Base-by-base conservation (phyloP, 192 early-diverging fungal species). In the Geranomyces variabilis region DNA sequence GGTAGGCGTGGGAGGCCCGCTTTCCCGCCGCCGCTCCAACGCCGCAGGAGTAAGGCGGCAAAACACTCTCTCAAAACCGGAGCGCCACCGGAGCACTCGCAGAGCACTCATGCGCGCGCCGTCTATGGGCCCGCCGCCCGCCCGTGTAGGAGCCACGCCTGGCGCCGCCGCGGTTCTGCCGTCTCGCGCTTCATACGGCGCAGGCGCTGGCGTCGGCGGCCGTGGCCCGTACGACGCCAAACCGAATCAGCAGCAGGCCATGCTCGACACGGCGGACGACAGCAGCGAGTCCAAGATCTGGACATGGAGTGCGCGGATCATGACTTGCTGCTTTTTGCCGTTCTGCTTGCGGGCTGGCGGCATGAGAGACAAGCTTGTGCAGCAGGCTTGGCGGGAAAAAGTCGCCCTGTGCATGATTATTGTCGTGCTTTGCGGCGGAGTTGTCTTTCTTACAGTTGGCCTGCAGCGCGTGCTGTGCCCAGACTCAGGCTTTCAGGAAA, bases 341-440 rank as follows among this genome's bases (percentile, higher is more conserved):
- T 26, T 24, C 7, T 71, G 67, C 49, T 51, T 80, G 22, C 30
- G 26, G 36, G 26, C 30, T 6, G 56, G 74, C 4, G 78, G 78
- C 21, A 73, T 75, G 57, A 61, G 59, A 45, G 79, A 77, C 62
- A 24, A 14, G 30, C 26, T 46, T 47, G 71, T 78, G 45, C 77
- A 76, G 53, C 82, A 84, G 66, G 82, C 82, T 1, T 84, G 68
- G 73, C 63, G 82, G 17, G 82, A 84, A 67, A 84, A 76, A 67
- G 62, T 83, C n/a, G 79, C 84, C 9, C 73, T 85, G 36, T 81
- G 79, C 74, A 73, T 77, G 30, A 80, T 84, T 56, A 81, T 80
- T 51, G 47, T 48, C 55, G 28, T 77, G 2, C 57, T 84, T 28
- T 81, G 81, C 75, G 48, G 21, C 6, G 53, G 67, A 17, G 79